Conservation (phyloP, 495 filamentous ascomycete genomes). For the Penicillium tannophilum region DNA sequence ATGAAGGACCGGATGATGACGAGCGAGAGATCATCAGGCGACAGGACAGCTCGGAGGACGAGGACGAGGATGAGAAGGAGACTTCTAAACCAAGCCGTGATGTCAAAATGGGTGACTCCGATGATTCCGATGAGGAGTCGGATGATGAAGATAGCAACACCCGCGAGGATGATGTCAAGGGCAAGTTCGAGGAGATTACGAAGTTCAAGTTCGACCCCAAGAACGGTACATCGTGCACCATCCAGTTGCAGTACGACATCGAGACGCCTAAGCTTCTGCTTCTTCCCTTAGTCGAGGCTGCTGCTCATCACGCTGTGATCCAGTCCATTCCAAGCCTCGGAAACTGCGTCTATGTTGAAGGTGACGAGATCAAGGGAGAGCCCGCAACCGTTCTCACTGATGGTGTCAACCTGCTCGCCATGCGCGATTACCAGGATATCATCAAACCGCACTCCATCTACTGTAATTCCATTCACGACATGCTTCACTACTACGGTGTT, state of each 20-base stretch:
- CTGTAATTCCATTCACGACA: slow-evolving; percentile 89
- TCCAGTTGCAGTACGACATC: slow-evolving; percentile 82
- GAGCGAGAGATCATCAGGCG: slow-evolving; percentile 70
- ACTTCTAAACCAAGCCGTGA: slow-evolving; percentile 18
- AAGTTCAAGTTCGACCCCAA: slow-evolving; percentile 79
- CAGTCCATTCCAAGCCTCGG: slow-evolving; percentile 80
- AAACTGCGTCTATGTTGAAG: slow-evolving; percentile 67
- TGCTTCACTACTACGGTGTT: slow-evolving; percentile 85
- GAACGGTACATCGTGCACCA: slow-evolving; percentile 71
- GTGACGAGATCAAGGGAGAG: slow-evolving; percentile 60
- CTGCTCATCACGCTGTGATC: slow-evolving; percentile 74
- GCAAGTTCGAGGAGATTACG: slow-evolving; percentile 63
- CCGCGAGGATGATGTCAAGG: slow-evolving; percentile 68
- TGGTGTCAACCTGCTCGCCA: slow-evolving; percentile 86
- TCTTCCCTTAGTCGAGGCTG: slow-evolving; percentile 82
- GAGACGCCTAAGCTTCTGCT: slow-evolving; percentile 88
- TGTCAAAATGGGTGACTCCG: slow-evolving; percentile 38
- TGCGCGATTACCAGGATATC: slow-evolving; percentile 82
- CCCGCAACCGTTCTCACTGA: slow-evolving; percentile 68
- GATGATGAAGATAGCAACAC: slow-evolving; percentile 46
- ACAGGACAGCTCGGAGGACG: slow-evolving; percentile 45
- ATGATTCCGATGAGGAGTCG: slow-evolving; percentile 39
- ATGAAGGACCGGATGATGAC: slow-evolving; percentile 89
- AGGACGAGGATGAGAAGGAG: slow-evolving; percentile 48
- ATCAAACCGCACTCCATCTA: slow-evolving; percentile 85